Conservation (phyloP, 306 rosid species). For the Quercus rubra region DNA sequence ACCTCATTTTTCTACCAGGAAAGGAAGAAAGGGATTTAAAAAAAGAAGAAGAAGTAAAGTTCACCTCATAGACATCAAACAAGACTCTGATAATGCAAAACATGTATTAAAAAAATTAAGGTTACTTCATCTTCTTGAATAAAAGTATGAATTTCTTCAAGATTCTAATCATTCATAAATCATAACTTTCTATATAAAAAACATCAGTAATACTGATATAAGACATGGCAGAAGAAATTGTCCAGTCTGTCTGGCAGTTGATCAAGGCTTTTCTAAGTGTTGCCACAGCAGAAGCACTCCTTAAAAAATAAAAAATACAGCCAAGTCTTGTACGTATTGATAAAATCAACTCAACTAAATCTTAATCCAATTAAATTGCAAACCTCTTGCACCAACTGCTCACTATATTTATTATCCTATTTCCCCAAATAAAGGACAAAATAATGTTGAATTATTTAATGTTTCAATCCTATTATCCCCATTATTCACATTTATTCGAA, state of each 20-base stretch:
- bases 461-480: no score
- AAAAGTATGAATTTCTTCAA: not conserved
- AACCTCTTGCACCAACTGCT: no score
- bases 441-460: no score
- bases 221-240: not conserved
- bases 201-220: not conserved
- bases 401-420: no score
- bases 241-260: not conserved
- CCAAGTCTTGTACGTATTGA: no score
- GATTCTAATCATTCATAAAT: not conserved
- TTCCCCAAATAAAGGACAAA: no score
- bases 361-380: no score
- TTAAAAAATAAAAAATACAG: no score
- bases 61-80: not conserved
- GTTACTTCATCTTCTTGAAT: not conserved
- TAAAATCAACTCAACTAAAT: no score
- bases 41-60: not conserved
- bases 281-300: not conserved
- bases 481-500: not conserved
- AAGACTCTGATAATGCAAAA: not conserved
- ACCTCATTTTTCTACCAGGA: constrained; percentile 54
- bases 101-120: not conserved
- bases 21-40: not conserved
- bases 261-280: not conserved
- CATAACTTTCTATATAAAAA: not conserved